Base-by-base conservation (phyloP, 768 basidiomycete genomes). In the Russula emetica region DNA sequence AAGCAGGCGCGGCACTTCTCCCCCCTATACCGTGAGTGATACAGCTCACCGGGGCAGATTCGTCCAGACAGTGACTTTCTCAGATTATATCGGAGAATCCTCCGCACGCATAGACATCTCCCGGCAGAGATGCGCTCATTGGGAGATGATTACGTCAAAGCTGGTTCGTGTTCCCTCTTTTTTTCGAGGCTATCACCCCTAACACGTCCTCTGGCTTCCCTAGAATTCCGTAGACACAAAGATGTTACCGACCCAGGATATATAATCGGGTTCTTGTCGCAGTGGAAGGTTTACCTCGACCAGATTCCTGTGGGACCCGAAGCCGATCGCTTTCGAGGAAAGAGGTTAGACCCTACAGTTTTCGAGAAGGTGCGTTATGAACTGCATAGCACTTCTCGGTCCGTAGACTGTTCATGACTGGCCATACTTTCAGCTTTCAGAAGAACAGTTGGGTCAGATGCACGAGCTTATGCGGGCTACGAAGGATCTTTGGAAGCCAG, bases 271-370 rank as follows among this genome's bases (percentile, higher is more conserved):
- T 99, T 99, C 72, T 79, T 98, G 10, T 88, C 89, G 3, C 92
- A 98, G 71, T 99, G 96, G 96, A 97, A 96, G 74, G 73, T 83
- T 62, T 98, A 99, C 74, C 80, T 98, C 61, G 92, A 96, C 69
- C 75, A 83, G 64, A 73, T 89, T 38, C 85, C 85, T 14, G 75
- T 70, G 30, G 81, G 79, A 16, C 71, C 76, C 6, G 78, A 81
- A 40, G 76, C 72, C 3, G 72, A 76, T 58, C 71, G 69, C 38
- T 92, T 89, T 70, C 70, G 70, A 34, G 89, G 88, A 36, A 86
- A 83, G 73, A 87, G 76, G 64, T 75, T 94, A 42, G 90, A 94
- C 72, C 73, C 84, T 11, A 85, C 83, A 1, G 71, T 84, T 28
- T 83, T 91, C 67, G 91, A 93, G 72, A 91, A 90, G 83, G 92